Evolutionary conservation across 495 filamentous ascomycete species (phyloP).

Genomic region (Bryoglossum gracile): DNA sequence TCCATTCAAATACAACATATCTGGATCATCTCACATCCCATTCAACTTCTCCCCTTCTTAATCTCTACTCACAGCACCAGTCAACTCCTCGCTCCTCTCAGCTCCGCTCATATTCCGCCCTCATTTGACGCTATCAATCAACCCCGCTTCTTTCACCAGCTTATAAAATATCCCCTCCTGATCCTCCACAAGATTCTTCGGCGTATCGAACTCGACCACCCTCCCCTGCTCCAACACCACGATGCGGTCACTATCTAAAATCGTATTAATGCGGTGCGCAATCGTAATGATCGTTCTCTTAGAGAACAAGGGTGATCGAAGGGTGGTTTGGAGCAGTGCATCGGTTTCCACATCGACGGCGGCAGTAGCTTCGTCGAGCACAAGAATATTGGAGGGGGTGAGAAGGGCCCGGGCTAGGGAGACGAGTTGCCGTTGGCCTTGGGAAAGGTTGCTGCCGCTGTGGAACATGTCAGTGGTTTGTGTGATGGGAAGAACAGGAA

Average conservation of each 20-base stretch:
- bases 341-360: constrained; percentile 95
- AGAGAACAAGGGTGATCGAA: constrained; percentile 60
- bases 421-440: constrained; percentile 86
- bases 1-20: too few species aligned
- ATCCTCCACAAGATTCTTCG: constrained; percentile 54
- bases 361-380: constrained; percentile 95
- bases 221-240: constrained; percentile 75
- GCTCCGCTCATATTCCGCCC: too few species aligned
- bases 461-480: constrained; percentile 2
- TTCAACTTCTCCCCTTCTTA: neutral
- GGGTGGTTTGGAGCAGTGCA: constrained; percentile 65
- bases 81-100: neutral
- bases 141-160: constrained; percentile 26
- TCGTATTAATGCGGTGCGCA: constrained; percentile 95
- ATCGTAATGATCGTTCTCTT: constrained; percentile 97
- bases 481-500: neutral
- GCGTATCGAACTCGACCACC: constrained; percentile 66
- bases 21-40: neutral
- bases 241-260: constrained; percentile 86
- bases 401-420: constrained; percentile 89
- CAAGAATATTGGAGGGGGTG: constrained; percentile 92
- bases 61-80: neutral
- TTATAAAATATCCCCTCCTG: constrained; percentile 34
- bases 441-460: constrained; percentile 67
- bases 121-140: constrained; percentile 15